phyloP scores from a whole-genome alignment of 2,329 filamentous ascomycete species.

The Botrytis paeoniae region DNA sequence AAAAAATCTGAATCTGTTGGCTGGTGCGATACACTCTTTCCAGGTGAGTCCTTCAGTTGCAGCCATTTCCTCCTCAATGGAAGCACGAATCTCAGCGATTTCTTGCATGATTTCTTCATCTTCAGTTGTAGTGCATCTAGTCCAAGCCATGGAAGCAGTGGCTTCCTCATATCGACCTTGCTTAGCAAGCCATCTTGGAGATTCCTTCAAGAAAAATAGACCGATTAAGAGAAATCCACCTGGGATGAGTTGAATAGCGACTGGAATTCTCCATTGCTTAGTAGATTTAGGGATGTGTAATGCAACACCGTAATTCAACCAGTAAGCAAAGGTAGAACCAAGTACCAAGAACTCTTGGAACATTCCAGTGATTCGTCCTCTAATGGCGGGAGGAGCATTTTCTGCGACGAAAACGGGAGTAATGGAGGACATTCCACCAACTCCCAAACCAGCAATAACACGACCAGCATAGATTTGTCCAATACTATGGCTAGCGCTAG shows the following conservation, averaged over 20 bases:
- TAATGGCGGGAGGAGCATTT: slow-evolving; percentile 44
- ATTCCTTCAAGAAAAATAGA: slow-evolving; percentile 38
- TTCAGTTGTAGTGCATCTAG: slow-evolving; percentile 57
- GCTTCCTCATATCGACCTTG: slow-evolving; percentile 59
- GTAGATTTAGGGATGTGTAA: slow-evolving; percentile 41
- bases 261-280: slow-evolving; percentile 48
- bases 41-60: slow-evolving; percentile 64
- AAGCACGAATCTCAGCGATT: slow-evolving; percentile 60
- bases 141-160: slow-evolving; percentile 49
- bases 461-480: slow-evolving; percentile 30
- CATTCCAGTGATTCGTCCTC: slow-evolving; percentile 42
- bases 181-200: slow-evolving; percentile 67
- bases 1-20: slow-evolving; percentile 43
- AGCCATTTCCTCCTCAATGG: slow-evolving; percentile 69
- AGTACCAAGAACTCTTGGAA: slow-evolving; percentile 45
- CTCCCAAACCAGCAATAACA: slow-evolving; percentile 37
- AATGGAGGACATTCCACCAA: slow-evolving; percentile 47
- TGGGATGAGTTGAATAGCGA: slow-evolving; percentile 26
- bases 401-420: slow-evolving; percentile 48
- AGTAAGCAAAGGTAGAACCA: slow-evolving; percentile 47
- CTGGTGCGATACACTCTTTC: slow-evolving; percentile 41
- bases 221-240: slow-evolving; percentile 40
- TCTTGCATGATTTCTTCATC: slow-evolving; percentile 57
- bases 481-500: slow-evolving; percentile 21
- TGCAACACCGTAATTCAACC: slow-evolving; percentile 49